Evolutionary conservation across 139 green algal species (phyloP).

Genomic region (Chlorella sp.): DNA sequence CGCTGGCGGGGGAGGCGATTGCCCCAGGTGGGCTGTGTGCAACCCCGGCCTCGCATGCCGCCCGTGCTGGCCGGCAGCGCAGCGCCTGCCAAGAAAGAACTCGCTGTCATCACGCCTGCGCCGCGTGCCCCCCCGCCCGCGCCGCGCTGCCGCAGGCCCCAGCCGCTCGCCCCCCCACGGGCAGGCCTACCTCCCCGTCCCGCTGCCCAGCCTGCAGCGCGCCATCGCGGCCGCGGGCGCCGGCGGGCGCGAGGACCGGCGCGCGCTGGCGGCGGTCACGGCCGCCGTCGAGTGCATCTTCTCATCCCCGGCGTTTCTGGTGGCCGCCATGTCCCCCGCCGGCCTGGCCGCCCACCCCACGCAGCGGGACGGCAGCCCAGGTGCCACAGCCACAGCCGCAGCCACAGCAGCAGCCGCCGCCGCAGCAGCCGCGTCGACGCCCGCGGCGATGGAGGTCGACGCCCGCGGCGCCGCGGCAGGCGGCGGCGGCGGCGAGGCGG

Average conservation of each 20-base stretch:
- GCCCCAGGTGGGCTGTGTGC: slow-evolving; percentile 24
- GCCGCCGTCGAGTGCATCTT: slow-evolving; percentile 47
- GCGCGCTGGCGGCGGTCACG: background rate
- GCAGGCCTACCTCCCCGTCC: background rate
- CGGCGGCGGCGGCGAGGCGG: background rate
- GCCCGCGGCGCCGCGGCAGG: slow-evolving; percentile 7
- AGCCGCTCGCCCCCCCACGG: background rate
- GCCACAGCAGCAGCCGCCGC: background rate
- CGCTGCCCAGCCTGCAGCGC: slow-evolving; percentile 25
- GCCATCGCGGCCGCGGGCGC: slow-evolving; percentile 7
- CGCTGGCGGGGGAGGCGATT: slow-evolving; percentile 4
- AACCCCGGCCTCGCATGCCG: too few species aligned
- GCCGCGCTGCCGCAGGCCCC: background rate
- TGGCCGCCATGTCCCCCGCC: slow-evolving; percentile 13
- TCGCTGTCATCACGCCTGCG: too few species aligned
- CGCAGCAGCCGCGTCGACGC: slow-evolving; percentile 2
- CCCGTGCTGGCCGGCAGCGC: too few species aligned
- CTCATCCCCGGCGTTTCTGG: slow-evolving; percentile 40
- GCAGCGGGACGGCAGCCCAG: background rate
- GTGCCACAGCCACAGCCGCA: background rate
- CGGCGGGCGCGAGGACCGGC: background rate
- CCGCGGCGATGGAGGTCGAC: background rate
- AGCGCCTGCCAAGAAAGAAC: too few species aligned
- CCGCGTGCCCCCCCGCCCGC: background rate
- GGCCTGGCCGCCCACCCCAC: background rate